Evolutionary conservation across 441 rosid genomes (phyloP), one percentile per base, ranked within the genome.

Genomic region (Syzygium malaccense): DNA sequence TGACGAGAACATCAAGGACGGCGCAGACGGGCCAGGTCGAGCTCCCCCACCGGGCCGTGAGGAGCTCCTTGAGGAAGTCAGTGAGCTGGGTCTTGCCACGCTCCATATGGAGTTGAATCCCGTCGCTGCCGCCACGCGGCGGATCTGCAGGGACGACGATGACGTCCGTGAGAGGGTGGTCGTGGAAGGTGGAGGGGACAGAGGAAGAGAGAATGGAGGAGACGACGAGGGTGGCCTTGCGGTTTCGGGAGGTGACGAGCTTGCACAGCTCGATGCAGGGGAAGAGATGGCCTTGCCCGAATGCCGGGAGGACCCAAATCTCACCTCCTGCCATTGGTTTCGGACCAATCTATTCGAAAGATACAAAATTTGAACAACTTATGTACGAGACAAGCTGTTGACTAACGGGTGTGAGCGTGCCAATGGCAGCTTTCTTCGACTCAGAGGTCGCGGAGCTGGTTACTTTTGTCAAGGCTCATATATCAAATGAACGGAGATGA

Each of bases 181-280:
- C 55, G 92, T 56, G 19, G 28, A 41, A 55, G 90, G 20, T 56
- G 86, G 90, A 8, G 92, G 92, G 89, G n/a, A 20, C n/a, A 18
- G 92, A 57, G 86, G 88, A 75, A 17, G 93, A 92, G 58, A 91
- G 20, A n/a, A 75, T 71, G 57, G 86, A 32, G 86, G 89, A 85
- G 62, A 91, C 32, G 28, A 85, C 37, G 58, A 91, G 88, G 86
- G 86, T 84, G 87, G 91, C 51, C 68, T 37, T 20, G 92, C 28
- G 87, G 90, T 86, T 48, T 20, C 14, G 83, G 58, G 85, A 71
- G 85, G 90, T 85, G 26, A 93, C 26, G 80, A 85, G 92, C 85
- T 88, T 90, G 90, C 93, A 90, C 7, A 93, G 91, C 88, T 93
- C 92, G 83, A 93, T 85, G 68, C 88, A 87, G 7, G 93, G 93